phyloP scores from a whole-genome alignment of 768 basidiomycete genomes.

The Chalciporus chontae region DNA sequence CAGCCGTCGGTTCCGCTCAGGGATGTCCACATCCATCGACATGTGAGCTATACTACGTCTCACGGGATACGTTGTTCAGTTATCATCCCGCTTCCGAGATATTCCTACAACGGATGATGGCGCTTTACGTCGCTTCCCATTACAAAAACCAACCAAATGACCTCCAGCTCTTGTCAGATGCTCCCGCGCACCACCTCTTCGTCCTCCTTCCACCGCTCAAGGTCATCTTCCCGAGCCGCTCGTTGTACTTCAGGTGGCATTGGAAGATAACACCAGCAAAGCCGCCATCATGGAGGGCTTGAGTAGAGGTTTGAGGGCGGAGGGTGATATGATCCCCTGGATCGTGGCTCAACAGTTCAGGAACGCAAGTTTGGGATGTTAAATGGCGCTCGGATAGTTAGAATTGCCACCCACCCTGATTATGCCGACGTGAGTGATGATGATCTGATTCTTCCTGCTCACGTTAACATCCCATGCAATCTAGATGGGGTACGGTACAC shows the following conservation, averaged over 20 bases:
- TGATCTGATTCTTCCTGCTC: neutral
- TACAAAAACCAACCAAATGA: conserved; percentile 99
- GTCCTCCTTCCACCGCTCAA: conserved; percentile 91
- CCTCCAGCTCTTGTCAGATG: conserved; percentile 94
- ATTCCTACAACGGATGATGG: conserved; percentile 98
- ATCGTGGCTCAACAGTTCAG: conserved; percentile 92
- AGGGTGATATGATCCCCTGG: conserved; percentile 99
- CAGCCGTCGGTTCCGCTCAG: conserved; percentile 38
- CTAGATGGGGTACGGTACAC: conserved; percentile 95
- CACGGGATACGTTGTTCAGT: conserved; percentile 93
- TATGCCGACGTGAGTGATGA: conserved; percentile 70
- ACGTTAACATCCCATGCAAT: neutral
- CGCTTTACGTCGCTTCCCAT: conserved; percentile 93
- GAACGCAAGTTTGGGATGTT: conserved; percentile 90
- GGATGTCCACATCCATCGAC: conserved; percentile 94
- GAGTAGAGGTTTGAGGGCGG: conserved; percentile 76
- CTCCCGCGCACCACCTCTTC: conserved; percentile 95
- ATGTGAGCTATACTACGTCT: conserved; percentile 95
- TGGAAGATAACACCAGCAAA: conserved; percentile 90
- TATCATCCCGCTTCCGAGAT: conserved; percentile 97
- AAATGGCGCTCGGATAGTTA: conserved; percentile 87
- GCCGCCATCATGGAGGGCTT: conserved; percentile 83
- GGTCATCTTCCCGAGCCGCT: conserved; percentile 90
- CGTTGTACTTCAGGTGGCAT: conserved; percentile 91
- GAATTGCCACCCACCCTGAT: conserved; percentile 95